These are phyloP conservation scores for Paradendryphiella salina DNA, from an alignment of 2,329 filamentous ascomycete species.

Conservation along the genomic window DNA sequence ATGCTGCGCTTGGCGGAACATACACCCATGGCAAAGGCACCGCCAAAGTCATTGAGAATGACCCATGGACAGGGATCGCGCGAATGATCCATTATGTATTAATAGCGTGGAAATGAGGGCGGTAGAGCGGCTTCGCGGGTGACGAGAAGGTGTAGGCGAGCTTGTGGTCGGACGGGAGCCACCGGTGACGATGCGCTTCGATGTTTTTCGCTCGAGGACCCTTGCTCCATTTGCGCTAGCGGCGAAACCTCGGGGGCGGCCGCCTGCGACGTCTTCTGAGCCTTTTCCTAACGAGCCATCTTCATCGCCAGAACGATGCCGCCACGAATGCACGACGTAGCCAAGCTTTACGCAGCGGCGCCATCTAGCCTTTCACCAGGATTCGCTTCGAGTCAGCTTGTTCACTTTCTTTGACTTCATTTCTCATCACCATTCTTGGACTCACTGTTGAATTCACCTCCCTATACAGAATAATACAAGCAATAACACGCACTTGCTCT, in stretches of 20 bases:
- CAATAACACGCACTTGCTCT: too few species aligned
- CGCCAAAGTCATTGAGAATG: constrained; percentile 94
- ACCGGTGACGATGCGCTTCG: constrained; percentile 35
- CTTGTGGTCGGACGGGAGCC: constrained; percentile 18
- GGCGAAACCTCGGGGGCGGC: constrained; percentile 24
- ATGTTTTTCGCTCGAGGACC: constrained; percentile 33
- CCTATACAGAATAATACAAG: too few species aligned
- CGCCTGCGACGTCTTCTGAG: constrained; percentile 1
- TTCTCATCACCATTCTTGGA: too few species aligned
- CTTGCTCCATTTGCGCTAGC: constrained; percentile 18
- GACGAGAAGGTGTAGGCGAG: constrained; percentile 22
- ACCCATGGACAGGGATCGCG: constrained; percentile 97
- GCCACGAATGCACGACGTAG: too few species aligned
- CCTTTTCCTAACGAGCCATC: neutral
- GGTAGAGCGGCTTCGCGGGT: neutral
- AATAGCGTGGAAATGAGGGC: neutral
- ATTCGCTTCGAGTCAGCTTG: too few species aligned
- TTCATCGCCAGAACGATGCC: neutral
- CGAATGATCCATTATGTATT: constrained; percentile 78
- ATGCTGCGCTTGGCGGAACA: constrained; percentile 43
- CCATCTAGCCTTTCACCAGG: too few species aligned
- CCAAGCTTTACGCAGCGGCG: too few species aligned
- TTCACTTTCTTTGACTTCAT: too few species aligned
- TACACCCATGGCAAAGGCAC: constrained; percentile 96
- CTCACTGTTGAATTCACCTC: too few species aligned